Conservation (phyloP, 345 rosid genomes). For the Kandelia obovata region DNA sequence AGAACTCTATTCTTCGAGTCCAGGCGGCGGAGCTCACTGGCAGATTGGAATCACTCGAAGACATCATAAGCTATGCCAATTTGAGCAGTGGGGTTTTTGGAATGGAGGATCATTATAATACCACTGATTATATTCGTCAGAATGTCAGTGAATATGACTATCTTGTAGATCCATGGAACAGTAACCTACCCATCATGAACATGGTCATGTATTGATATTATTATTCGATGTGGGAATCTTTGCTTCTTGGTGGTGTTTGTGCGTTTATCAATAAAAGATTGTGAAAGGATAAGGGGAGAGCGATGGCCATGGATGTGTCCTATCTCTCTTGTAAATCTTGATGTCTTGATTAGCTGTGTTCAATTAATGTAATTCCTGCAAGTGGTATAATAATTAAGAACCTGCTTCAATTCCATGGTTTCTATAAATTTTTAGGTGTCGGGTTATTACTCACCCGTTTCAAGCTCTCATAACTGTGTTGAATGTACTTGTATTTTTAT, state of each 20-base stretch:
- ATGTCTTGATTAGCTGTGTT: too few species aligned
- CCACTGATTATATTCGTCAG: background rate
- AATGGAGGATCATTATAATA: background rate
- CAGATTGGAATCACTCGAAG: constrained; percentile 21
- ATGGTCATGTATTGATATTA: constrained; percentile 19
- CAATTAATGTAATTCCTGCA: too few species aligned
- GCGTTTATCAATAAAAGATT: background rate
- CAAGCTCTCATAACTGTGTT: too few species aligned
- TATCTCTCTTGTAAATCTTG: too few species aligned
- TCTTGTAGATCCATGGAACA: constrained; percentile 12
- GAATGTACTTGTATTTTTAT: too few species aligned
- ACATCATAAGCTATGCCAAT: constrained; percentile 15
- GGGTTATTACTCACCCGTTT: too few species aligned
- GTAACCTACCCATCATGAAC: constrained; percentile 15
- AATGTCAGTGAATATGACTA: background rate
- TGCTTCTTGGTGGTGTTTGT: background rate
- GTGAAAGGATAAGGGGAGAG: too few species aligned
- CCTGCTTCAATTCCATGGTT: too few species aligned
- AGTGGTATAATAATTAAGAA: too few species aligned
- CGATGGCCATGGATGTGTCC: too few species aligned
- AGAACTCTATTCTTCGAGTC: constrained; percentile 21
- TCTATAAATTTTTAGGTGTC: too few species aligned
- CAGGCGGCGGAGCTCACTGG: constrained; percentile 17
- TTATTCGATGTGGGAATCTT: background rate
- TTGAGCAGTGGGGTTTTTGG: background rate